Evolutionary conservation across 305 asterid genomes (phyloP).

Genomic region (Galium porrigens): DNA sequence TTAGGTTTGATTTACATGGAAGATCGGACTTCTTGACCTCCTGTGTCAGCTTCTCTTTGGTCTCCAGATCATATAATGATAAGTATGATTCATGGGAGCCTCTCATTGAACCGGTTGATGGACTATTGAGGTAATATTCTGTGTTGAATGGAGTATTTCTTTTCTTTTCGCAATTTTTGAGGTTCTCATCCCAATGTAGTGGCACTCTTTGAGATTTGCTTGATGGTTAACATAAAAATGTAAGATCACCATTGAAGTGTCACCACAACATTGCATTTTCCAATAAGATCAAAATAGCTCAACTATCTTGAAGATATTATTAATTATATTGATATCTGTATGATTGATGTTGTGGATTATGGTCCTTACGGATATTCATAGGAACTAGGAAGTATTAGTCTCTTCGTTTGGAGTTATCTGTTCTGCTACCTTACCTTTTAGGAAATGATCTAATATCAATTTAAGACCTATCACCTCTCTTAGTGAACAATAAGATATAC

Average conservation of each 20-base stretch:
- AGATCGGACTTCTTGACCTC: constrained; percentile 45
- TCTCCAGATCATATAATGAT: constrained; percentile 75
- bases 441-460: neutral
- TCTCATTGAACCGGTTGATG: constrained; percentile 77
- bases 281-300: neutral
- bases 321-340: neutral
- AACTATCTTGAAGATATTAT: neutral
- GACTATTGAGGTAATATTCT: constrained; percentile 55
- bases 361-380: neutral
- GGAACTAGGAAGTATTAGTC: neutral
- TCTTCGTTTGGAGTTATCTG: too few species aligned
- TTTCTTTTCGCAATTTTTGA: neutral
- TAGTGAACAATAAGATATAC: neutral
- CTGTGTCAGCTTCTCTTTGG: constrained; percentile 52
- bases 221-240: neutral
- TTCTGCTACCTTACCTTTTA: too few species aligned
- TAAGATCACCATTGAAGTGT: neutral
- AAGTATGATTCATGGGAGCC: constrained; percentile 98
- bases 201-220: neutral
- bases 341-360: neutral
- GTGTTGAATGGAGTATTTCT: neutral
- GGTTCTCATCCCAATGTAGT: neutral
- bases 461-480: neutral
- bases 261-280: neutral
- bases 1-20: constrained; percentile 56